These are phyloP conservation scores for Zangia roseola DNA, from an alignment of 768 basidiomycete genomes.

Conservation along the genomic window DNA sequence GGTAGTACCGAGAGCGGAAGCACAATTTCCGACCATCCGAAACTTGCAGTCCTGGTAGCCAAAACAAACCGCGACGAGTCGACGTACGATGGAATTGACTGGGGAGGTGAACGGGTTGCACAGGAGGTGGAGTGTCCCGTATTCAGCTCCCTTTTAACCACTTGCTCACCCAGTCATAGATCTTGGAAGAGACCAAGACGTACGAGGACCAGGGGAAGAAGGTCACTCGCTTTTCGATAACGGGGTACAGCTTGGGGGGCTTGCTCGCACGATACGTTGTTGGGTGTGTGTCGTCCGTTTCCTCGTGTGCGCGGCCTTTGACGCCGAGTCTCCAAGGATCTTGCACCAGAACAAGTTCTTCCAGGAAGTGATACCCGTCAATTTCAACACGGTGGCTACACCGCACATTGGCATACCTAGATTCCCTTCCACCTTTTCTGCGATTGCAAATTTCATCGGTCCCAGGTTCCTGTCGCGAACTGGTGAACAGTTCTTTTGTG, in stretches of 20 bases:
- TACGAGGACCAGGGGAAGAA: slow-evolving; percentile 51
- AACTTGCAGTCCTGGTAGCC: slow-evolving; percentile 62
- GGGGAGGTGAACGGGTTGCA: slow-evolving; percentile 78
- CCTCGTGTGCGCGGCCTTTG: background rate
- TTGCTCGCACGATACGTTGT: slow-evolving; percentile 77
- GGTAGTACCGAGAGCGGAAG: slow-evolving; percentile 21
- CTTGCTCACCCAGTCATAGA: slow-evolving; percentile 36
- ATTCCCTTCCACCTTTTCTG: slow-evolving; percentile 59
- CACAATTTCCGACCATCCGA: slow-evolving; percentile 32
- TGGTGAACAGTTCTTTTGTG: slow-evolving; percentile 74
- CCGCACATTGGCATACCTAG: slow-evolving; percentile 77
- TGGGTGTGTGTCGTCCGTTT: slow-evolving; percentile 44
- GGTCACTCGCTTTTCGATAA: slow-evolving; percentile 70
- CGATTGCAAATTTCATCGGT: slow-evolving; percentile 53
- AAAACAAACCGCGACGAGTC: slow-evolving; percentile 62
- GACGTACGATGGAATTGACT: slow-evolving; percentile 84
- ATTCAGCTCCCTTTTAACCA: background rate
- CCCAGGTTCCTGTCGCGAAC: slow-evolving; percentile 73
- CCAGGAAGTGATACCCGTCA: slow-evolving; percentile 63
- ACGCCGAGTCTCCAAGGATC: slow-evolving; percentile 40
- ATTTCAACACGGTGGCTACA: slow-evolving; percentile 82
- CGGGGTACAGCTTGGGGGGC: slow-evolving; percentile 82
- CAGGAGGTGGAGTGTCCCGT: slow-evolving; percentile 54
- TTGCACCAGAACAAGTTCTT: slow-evolving; percentile 72
- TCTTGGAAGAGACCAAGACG: slow-evolving; percentile 52